Percentiles rank a stretch among this genome's conserved stretches.
Conservation (phyloP, 495 filamentous ascomycete genomes). For the Aspergillus kassunensis region DNA sequence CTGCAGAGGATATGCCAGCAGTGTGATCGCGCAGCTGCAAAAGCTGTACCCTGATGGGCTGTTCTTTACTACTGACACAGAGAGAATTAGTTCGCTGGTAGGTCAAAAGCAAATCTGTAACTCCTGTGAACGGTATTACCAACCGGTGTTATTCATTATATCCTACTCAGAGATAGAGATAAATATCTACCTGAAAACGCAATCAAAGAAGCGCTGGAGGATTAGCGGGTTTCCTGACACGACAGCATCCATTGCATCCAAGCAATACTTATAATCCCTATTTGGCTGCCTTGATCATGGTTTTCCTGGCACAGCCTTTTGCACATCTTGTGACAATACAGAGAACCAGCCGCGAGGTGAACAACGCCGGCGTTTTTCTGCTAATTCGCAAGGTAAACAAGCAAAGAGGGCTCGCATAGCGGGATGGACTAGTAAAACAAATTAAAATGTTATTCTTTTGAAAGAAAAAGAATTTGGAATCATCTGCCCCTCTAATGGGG, state of each 20-base stretch:
- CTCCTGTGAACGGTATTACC: conserved; percentile 14
- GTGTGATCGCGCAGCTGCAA: conserved; percentile 12
- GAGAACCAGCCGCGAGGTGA: neutral
- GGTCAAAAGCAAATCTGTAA: conserved; percentile 12
- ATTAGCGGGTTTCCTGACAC: conserved; percentile 17
- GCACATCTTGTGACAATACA: conserved; percentile 11
- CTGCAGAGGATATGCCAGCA: conserved; percentile 13
- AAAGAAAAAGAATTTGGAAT: no score
- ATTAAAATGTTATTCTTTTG: no score
- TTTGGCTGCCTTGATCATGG: conserved; percentile 17
- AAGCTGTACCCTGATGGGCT: conserved; percentile 15
- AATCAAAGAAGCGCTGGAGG: conserved; percentile 14
- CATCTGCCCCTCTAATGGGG: no score
- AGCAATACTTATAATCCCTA: conserved; percentile 12
- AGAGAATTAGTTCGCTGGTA: conserved; percentile 10
- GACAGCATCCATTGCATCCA: conserved; percentile 7
- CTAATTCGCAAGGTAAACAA: neutral
- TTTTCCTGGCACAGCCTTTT: conserved; percentile 1
- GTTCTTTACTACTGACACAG: conserved; percentile 11
- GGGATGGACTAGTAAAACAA: no score
- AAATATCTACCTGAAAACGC: conserved; percentile 16
- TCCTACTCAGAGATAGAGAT: conserved; percentile 8
- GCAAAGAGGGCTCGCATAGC: neutral
- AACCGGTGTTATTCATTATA: conserved; percentile 12
- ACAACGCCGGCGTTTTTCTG: neutral